Conservation (phyloP, 2,329 filamentous ascomycete genomes). For the Stenocarpella maydis region DNA sequence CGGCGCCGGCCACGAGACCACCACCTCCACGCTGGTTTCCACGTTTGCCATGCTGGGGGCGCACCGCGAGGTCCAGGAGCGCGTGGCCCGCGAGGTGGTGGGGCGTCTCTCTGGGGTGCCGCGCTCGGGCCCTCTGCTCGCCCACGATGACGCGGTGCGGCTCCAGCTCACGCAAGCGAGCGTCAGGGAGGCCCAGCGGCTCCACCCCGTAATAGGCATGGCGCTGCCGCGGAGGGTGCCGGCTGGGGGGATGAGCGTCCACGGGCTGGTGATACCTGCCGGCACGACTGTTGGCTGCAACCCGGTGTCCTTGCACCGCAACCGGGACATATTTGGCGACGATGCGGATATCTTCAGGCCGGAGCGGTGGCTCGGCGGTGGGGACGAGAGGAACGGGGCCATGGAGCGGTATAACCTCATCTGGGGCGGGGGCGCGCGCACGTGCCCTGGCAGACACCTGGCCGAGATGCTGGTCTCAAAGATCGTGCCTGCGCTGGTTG, state of each 20-base stretch:
- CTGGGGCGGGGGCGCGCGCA: conserved; percentile 61
- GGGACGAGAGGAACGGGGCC: conserved; percentile 39
- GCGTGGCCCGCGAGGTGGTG: conserved; percentile 43
- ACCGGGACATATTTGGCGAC: conserved; percentile 56
- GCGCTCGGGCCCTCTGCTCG: conserved; percentile 24
- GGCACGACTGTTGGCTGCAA: conserved; percentile 61
- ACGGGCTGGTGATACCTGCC: conserved; percentile 51
- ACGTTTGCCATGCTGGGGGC: conserved; percentile 56
- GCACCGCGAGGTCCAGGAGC: conserved; percentile 44
- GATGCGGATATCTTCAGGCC: conserved; percentile 55
- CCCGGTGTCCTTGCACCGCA: conserved; percentile 59
- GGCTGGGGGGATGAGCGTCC: conserved; percentile 45
- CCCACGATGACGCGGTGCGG: conserved; percentile 40
- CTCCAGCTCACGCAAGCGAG: conserved; percentile 53
- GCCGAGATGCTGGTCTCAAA: conserved; percentile 60
- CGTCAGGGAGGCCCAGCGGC: conserved; percentile 59
- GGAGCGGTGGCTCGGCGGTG: conserved; percentile 53
- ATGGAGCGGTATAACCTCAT: conserved; percentile 60
- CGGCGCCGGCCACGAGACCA: conserved; percentile 63
- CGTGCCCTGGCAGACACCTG: conserved; percentile 59
- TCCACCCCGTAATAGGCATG: conserved; percentile 62
- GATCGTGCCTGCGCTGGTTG: conserved; percentile 50
- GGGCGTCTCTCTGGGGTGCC: conserved; percentile 6
- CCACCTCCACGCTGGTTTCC: conserved; percentile 61
- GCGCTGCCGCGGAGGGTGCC: conserved; percentile 58